Conservation (phyloP, 768 basidiomycete species). For the Botryobasidium botryosum region DNA sequence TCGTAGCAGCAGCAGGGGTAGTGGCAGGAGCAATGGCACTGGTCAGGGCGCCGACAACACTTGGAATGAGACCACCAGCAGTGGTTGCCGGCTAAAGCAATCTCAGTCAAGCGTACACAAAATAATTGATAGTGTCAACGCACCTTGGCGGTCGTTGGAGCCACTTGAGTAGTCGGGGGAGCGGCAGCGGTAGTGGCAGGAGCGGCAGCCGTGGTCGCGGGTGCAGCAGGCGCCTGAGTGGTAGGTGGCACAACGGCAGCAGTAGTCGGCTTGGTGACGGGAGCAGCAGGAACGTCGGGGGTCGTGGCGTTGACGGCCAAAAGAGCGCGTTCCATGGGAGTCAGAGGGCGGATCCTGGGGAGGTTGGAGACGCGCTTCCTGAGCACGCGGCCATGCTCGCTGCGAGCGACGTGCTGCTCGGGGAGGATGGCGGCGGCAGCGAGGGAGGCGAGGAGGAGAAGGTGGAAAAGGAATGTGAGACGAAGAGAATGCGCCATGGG, state of each 20-base stretch:
- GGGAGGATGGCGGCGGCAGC: conserved; percentile 31
- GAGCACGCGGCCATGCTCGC: conserved; percentile 24
- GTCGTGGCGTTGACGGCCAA: not conserved
- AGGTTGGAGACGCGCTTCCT: conserved; percentile 35
- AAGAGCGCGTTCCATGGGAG: conserved; percentile 1
- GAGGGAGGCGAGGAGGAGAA: conserved; percentile 41
- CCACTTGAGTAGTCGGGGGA: conserved; percentile 10
- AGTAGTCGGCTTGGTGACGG: not conserved
- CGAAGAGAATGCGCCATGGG: conserved; percentile 2
- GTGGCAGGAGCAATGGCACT: conserved; percentile 10
- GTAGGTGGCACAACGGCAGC: no score
- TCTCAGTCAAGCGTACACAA: no score
- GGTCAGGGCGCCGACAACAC: not conserved
- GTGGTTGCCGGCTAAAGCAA: no score
- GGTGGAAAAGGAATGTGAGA: conserved; percentile 28
- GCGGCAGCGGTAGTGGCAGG: conserved; percentile 1
- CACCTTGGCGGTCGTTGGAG: not conserved
- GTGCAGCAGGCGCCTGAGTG: not conserved
- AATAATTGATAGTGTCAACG: no score
- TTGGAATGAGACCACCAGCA: not conserved
- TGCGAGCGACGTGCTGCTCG: conserved; percentile 14
- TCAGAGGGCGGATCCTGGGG: not conserved
- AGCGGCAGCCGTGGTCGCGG: not conserved
- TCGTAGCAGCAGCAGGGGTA: conserved; percentile 9
- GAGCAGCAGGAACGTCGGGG: not conserved